Evolutionary conservation across 2,329 filamentous ascomycete genomes (phyloP).

Genomic region (Colletotrichum sp.): DNA sequence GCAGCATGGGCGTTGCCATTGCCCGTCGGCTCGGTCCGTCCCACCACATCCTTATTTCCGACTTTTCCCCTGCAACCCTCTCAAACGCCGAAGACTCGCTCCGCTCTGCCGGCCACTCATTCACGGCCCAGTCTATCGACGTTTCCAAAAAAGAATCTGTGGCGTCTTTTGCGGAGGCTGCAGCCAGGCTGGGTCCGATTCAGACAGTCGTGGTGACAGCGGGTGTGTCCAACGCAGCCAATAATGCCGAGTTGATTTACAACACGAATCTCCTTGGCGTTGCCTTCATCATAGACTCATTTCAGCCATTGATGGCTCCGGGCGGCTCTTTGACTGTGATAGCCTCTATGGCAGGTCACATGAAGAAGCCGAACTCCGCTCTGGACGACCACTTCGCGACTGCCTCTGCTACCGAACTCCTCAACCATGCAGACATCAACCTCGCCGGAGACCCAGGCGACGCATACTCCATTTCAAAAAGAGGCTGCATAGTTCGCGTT

Average conservation of each 20-base stretch:
- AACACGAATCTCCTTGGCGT: background rate
- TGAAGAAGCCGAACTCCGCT: background rate
- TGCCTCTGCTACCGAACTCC: background rate
- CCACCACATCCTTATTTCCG: background rate
- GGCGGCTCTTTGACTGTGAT: background rate
- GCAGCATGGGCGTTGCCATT: background rate
- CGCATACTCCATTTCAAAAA: background rate
- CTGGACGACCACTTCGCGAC: background rate
- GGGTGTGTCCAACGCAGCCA: background rate
- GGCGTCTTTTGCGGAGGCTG: background rate
- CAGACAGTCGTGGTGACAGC: conserved; percentile 1
- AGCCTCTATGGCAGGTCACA: background rate
- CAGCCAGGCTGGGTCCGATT: background rate
- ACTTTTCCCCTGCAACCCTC: background rate
- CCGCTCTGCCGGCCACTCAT: background rate
- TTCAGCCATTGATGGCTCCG: background rate
- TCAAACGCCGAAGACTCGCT: background rate
- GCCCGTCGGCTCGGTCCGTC: background rate
- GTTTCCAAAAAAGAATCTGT: background rate
- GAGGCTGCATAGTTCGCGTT: background rate
- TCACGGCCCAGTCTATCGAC: background rate
- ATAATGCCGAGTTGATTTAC: background rate
- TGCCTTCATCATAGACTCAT: background rate
- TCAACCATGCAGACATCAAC: background rate
- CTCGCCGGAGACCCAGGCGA: background rate